Evolutionary conservation across 2,329 filamentous ascomycete genomes (phyloP).

Genomic region (Microsporum ferrugineum): DNA sequence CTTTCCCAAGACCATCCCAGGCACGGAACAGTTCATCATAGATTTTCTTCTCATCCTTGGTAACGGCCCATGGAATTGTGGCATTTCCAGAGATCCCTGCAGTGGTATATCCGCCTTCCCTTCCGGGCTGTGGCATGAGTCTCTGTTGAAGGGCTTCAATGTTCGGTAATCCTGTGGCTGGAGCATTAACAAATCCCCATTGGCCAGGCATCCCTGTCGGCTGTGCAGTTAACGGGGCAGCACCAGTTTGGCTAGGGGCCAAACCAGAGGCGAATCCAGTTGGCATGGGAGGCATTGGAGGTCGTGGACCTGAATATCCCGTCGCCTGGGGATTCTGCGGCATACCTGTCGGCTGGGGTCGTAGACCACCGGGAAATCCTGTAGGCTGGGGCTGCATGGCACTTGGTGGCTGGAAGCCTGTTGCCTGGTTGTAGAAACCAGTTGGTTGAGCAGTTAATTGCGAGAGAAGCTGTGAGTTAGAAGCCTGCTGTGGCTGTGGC

Average conservation of each 20-base stretch:
- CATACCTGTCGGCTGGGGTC: conserved; percentile 60
- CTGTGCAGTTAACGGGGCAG: conserved; percentile 68
- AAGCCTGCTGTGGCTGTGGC: conserved; percentile 58
- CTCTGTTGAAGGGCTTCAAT: conserved; percentile 84
- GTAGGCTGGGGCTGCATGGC: conserved; percentile 33
- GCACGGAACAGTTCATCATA: conserved; percentile 92
- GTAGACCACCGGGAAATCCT: conserved; percentile 41
- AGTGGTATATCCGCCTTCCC: conserved; percentile 76
- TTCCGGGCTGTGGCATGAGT: conserved; percentile 94
- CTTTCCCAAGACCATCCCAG: conserved; percentile 91
- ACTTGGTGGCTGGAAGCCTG: conserved; percentile 49
- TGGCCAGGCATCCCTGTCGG: conserved; percentile 87
- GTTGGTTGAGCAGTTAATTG: conserved; percentile 45
- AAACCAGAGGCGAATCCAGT: conserved; percentile 55
- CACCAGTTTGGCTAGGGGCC: conserved; percentile 54
- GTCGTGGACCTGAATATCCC: conserved; percentile 68
- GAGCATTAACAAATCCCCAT: conserved; percentile 96
- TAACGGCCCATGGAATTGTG: conserved; percentile 95
- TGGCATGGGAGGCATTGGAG: conserved; percentile 74
- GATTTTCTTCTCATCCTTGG: conserved; percentile 94
- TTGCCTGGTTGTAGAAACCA: conserved; percentile 50
- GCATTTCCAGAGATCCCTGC: conserved; percentile 84
- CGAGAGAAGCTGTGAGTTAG: conserved; percentile 51
- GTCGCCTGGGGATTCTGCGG: conserved; percentile 60
- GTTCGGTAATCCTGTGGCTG: conserved; percentile 77